Conservation (phyloP, 2,329 filamentous ascomycete species). For the Diaporthe sp. region DNA sequence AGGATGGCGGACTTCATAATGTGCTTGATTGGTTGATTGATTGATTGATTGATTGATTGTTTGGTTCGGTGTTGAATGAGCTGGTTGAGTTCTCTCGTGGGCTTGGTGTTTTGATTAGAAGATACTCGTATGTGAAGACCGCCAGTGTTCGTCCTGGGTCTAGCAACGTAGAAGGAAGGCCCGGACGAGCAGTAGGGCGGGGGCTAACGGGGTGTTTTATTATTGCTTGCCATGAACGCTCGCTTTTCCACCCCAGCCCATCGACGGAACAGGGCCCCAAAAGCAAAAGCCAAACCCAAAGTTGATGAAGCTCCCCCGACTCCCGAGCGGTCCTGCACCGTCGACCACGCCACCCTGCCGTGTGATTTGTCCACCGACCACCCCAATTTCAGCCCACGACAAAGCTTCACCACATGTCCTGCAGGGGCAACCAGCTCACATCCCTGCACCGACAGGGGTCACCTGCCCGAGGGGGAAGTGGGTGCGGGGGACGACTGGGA, state of each 20-base stretch:
- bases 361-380: conserved; percentile 22
- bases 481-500: conserved; percentile 7
- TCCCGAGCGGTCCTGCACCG: conserved; percentile 1
- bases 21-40: conserved; percentile 20
- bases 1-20: conserved; percentile 49
- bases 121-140: background rate
- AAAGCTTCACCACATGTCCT: conserved; percentile 19
- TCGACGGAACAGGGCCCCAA: conserved; percentile 7
- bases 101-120: background rate
- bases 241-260: conserved; percentile 5
- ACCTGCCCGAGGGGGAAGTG: background rate
- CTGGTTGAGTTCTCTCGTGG: background rate
- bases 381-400: conserved; percentile 18
- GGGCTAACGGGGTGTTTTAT: background rate
- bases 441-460: background rate
- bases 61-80: background rate
- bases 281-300: conserved; percentile 43
- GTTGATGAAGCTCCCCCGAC: conserved; percentile 41
- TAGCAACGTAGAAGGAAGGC: too few species aligned
- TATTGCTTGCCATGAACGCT: background rate
- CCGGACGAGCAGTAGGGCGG: background rate
- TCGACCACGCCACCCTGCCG: conserved; percentile 22
- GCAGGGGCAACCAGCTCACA: conserved; percentile 26
- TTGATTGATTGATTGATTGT: background rate
- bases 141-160: background rate